phyloP scores from a whole-genome alignment of 2,329 filamentous ascomycete species.

The Penicillium sp. region DNA sequence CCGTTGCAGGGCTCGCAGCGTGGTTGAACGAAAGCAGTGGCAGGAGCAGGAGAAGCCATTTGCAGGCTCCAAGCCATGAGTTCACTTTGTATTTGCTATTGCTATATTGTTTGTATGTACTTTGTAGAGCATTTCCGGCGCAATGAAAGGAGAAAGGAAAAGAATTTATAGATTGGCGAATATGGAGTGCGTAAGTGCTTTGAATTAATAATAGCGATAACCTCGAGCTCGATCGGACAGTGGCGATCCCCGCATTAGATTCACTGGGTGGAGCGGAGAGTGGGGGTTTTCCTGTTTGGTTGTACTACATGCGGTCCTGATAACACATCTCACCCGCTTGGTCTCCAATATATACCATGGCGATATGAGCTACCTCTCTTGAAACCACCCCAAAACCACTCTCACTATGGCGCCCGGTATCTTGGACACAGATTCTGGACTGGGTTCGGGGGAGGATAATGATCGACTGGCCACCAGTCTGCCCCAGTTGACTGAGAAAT shows the following conservation, averaged over 20 bases:
- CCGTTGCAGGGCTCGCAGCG: conserved; percentile 46
- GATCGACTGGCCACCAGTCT: conserved; percentile 46
- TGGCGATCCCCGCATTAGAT: conserved; percentile 37
- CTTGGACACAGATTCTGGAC: conserved; percentile 41
- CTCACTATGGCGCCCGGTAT: conserved; percentile 55
- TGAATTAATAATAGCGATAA: conserved; percentile 5
- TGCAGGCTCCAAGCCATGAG: conserved; percentile 42
- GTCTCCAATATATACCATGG: conserved; percentile 7
- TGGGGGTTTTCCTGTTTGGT: conserved; percentile 7
- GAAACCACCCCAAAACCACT: conserved; percentile 2
- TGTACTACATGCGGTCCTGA: conserved; percentile 9
- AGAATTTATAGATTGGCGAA: background rate
- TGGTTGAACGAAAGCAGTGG: conserved; percentile 55
- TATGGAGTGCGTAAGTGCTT: too few relatives aligned
- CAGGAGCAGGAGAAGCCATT: conserved; percentile 56
- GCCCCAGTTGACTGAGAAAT: conserved; percentile 63
- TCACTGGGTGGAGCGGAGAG: conserved; percentile 18
- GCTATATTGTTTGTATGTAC: conserved; percentile 10
- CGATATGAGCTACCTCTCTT: background rate
- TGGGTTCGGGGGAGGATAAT: conserved; percentile 41
- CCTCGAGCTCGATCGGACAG: conserved; percentile 25
- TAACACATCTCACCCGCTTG: conserved; percentile 9
- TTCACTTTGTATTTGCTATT: conserved; percentile 6
- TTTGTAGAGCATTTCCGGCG: conserved; percentile 17
- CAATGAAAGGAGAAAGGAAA: conserved; percentile 1